Base-by-base conservation (phyloP, 129 eudicot genomes). In the Tanacetum coccineum region DNA sequence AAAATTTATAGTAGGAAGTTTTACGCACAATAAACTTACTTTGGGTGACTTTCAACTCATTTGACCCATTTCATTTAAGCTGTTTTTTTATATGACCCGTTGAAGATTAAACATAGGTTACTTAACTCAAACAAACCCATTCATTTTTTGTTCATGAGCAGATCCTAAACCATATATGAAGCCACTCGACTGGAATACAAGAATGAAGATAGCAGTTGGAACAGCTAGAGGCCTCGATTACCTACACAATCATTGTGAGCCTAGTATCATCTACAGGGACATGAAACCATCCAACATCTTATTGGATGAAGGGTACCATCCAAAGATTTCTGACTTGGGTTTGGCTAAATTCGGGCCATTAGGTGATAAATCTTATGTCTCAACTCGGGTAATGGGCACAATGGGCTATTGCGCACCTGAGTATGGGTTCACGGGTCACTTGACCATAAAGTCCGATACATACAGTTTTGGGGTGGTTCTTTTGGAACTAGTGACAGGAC, bases 141-240 rank as follows among this genome's bases (percentile, higher is more conserved):
- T 10, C 46, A 48, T 21, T 25, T n/a, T 46, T 74, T 17, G 67
- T 50, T 68, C 3, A 13, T 44, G 56, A 7, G 70, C 70, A 86
- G 94, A 83, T 74, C 84, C 83, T 61, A 72, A 55, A 21, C 81
- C 90, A 20, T 74, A 72, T 51, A 82, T 73, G 86, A 68, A 74
- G 60, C 86, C 90, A 32, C 76, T 82, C 1, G 85, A 84, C 64
- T 87, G 95, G 95, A 62, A 84, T 59, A 77, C 83, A 9, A 77
- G 90, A 32, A 84, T 87, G 81, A 73, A 64, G 58, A 84, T 87
- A 74, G 87, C 95, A 42, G 72, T 72, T 22, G 95, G 71, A 63
- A 70, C 80, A 53, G 76, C 80, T 69, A 68, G 65, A 51, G 75
- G 80, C 3, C 80, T 76, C 6, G 64, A 76, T 15, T 49, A 76